A percentile compares a stretch with the other conserved stretches of the same genome.
phyloP scores from a whole-genome alignment of 371 early-diverging fungal species.

The Mucor mucedo region DNA sequence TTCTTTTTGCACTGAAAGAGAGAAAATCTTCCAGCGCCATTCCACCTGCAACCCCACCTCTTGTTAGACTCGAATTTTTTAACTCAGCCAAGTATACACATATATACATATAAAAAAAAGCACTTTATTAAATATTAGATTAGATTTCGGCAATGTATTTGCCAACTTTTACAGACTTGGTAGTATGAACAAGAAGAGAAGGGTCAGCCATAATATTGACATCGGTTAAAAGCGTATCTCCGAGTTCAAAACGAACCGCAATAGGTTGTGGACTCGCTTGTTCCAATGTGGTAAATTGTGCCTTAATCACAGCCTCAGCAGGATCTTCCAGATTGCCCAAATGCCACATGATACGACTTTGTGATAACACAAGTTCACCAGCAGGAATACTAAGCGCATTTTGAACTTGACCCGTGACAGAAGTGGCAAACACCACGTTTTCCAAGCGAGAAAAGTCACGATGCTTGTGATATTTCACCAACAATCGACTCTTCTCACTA shows the following conservation, averaged over 20 bases:
- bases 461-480: slow-evolving; percentile 56
- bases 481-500: slow-evolving; percentile 51
- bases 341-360: slow-evolving; percentile 60
- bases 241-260: slow-evolving; percentile 53
- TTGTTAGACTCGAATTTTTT: no score
- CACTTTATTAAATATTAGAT: background rate
- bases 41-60: no score
- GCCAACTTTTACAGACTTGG: slow-evolving; percentile 34
- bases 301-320: slow-evolving; percentile 51
- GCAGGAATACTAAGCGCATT: slow-evolving; percentile 59
- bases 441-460: slow-evolving; percentile 20
- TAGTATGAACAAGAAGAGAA: no score
- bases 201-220: no score
- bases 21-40: no score
- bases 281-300: slow-evolving; percentile 52
- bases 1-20: no score
- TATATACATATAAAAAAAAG: no score
- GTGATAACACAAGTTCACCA: slow-evolving; percentile 58
- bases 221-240: no score
- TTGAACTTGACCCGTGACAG: slow-evolving; percentile 52
- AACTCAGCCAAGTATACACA: no score
- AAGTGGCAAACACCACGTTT: slow-evolving; percentile 53
- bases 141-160: slow-evolving; percentile 45
- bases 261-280: slow-evolving; percentile 54
- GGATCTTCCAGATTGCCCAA: slow-evolving; percentile 37